Evolutionary conservation across 306 rosid species (phyloP).

Genomic region (Boehmeria nivea): DNA sequence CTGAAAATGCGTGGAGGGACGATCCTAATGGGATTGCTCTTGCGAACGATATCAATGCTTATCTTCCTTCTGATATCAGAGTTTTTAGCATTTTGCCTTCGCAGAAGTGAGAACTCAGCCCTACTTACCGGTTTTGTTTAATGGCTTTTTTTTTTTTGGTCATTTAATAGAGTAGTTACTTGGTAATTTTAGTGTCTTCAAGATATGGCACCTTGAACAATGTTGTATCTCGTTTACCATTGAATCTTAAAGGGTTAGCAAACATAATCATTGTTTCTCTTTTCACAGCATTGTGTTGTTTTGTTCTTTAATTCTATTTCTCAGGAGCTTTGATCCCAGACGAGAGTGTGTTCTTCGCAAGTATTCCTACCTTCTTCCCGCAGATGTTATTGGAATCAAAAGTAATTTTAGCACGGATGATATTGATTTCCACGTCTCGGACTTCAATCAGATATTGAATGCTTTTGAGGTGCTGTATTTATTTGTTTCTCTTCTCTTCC

Average conservation of each 20-base stretch:
- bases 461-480: constrained; percentile 57
- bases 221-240: too few species aligned
- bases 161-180: neutral
- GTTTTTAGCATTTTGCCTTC: constrained; percentile 74
- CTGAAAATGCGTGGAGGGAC: constrained; percentile 56
- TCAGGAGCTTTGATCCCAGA: constrained; percentile 88
- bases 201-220: too few species aligned
- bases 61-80: constrained; percentile 68
- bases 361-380: constrained; percentile 81
- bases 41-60: constrained; percentile 50
- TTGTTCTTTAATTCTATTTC: constrained; percentile 1
- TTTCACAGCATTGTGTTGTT: neutral
- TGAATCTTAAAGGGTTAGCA: too few species aligned
- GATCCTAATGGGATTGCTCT: constrained; percentile 72
- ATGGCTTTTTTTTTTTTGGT: neutral
- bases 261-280: too few species aligned
- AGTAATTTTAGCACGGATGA: constrained; percentile 45
- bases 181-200: neutral
- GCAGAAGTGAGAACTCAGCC: constrained; percentile 67
- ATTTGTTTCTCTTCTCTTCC: neutral
- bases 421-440: constrained; percentile 61
- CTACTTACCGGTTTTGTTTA: too few species aligned
- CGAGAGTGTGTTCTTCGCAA: constrained; percentile 69
- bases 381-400: constrained; percentile 71
- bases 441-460: constrained; percentile 63